Conservation (phyloP, 2,329 filamentous ascomycete species). For the Cyphellophora europaea region DNA sequence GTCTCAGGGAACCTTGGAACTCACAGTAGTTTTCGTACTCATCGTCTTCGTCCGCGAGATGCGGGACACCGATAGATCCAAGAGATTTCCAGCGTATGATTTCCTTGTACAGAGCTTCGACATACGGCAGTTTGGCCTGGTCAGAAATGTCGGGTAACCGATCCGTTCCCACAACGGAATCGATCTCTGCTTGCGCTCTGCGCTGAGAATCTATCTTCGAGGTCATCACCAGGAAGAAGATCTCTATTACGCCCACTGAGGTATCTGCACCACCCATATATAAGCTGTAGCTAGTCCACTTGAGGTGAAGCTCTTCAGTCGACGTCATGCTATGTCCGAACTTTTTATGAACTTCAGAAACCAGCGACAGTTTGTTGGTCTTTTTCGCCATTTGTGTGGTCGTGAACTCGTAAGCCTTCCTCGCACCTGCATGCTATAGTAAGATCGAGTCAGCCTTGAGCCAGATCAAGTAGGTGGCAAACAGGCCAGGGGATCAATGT, state of each 20-base stretch:
- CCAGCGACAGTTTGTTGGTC: too few species aligned
- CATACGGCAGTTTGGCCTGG: constrained; percentile 25
- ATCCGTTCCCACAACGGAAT: constrained; percentile 28
- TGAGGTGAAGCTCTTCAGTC: too few species aligned
- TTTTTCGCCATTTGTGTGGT: too few species aligned
- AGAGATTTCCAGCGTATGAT: constrained; percentile 27
- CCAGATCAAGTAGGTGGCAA: too few species aligned
- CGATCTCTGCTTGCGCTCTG: constrained; percentile 35
- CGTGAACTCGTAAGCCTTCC: too few species aligned
- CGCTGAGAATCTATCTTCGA: constrained; percentile 40
- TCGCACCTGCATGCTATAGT: too few species aligned
- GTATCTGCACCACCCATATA: constrained; percentile 35
- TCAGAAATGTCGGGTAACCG: constrained; percentile 29
- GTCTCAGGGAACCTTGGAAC: too few species aligned
- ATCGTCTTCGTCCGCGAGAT: constrained; percentile 32
- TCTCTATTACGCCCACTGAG: constrained; percentile 30
- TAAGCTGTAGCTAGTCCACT: constrained; percentile 30
- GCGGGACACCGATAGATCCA: constrained; percentile 24
- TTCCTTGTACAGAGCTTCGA: constrained; percentile 29
- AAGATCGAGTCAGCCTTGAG: too few species aligned
- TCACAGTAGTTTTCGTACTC: constrained; percentile 39
- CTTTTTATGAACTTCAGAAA: too few species aligned
- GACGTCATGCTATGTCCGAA: too few species aligned
- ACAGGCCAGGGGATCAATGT: too few species aligned
- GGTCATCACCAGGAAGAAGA: constrained; percentile 44